A percentile compares a stretch with the other conserved stretches of the same genome.
Conservation (phyloP, 495 filamentous ascomycete species). For the Neurospora sp. region DNA sequence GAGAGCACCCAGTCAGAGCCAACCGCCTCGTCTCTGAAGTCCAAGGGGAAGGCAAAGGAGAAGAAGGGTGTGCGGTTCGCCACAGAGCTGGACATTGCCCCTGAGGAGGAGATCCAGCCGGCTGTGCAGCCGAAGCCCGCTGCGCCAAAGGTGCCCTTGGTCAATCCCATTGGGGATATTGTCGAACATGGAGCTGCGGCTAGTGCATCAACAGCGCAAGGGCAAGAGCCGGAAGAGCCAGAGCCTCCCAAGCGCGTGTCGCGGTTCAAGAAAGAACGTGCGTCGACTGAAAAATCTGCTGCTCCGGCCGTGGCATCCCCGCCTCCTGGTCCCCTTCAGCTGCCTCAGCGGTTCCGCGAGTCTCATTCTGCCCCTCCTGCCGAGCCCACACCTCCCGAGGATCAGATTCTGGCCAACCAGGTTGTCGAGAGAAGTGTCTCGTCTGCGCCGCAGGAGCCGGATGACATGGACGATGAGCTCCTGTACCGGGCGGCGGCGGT, state of each 20-base stretch:
- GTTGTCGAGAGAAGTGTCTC: constrained; percentile 52
- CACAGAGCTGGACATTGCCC: constrained; percentile 60
- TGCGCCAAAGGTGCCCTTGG: constrained; percentile 20
- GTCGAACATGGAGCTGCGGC: constrained; percentile 35
- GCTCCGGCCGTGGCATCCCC: constrained; percentile 2
- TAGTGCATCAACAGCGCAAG: constrained; percentile 24
- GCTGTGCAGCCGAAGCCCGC: constrained; percentile 11
- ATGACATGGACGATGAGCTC: constrained; percentile 64
- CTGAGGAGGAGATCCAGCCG: constrained; percentile 19
- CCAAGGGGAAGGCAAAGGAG: background rate
- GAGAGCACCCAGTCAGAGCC: background rate
- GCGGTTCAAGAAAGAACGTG: constrained; percentile 34
- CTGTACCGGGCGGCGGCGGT: constrained; percentile 66
- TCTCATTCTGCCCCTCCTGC: constrained; percentile 7
- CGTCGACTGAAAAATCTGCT: background rate
- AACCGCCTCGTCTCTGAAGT: background rate
- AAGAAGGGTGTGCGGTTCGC: constrained; percentile 78
- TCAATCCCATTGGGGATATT: constrained; percentile 38
- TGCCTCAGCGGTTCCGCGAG: constrained; percentile 16
- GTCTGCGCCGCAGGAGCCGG: constrained; percentile 41
- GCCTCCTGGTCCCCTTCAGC: constrained; percentile 23
- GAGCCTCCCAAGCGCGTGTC: constrained; percentile 32
- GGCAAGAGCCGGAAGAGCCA: constrained; percentile 7
- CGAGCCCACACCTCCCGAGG: constrained; percentile 42
- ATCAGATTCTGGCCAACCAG: constrained; percentile 43